These are phyloP conservation scores for Stellera chamaejasme DNA, from an alignment of 345 rosid genomes.

Conservation along the genomic window DNA sequence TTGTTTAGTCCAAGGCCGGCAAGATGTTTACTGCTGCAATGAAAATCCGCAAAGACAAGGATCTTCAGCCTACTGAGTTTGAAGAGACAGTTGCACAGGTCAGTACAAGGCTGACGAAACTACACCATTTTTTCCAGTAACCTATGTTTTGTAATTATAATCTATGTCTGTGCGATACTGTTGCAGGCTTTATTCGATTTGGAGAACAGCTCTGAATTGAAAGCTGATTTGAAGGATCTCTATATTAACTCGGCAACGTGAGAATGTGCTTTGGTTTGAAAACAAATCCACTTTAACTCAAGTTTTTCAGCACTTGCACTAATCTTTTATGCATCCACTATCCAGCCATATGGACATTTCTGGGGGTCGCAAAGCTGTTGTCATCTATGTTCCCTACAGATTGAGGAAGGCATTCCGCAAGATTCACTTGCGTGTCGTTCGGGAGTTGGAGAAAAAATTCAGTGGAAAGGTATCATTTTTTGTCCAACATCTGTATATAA, in stretches of 20 bases:
- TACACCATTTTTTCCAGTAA: background rate
- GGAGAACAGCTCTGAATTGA: conserved; percentile 77
- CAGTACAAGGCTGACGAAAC: background rate
- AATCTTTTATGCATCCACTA: background rate
- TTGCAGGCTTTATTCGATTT: conserved; percentile 69
- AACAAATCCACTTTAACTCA: background rate
- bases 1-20: conserved; percentile 24
- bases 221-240: conserved; percentile 77
- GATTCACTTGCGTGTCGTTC: conserved; percentile 73
- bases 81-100: conserved; percentile 90
- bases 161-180: conserved; percentile 2
- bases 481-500: background rate
- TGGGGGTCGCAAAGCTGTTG: conserved; percentile 76
- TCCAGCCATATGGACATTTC: conserved; percentile 70
- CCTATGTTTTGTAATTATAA: background rate
- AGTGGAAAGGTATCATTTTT: conserved; percentile 60
- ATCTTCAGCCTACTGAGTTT: conserved; percentile 75
- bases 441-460: conserved; percentile 94
- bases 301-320: background rate
- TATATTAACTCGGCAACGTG: conserved; percentile 74
- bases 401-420: conserved; percentile 82
- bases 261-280: conserved; percentile 8
- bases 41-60: conserved; percentile 86
- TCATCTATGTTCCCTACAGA: conserved; percentile 69
- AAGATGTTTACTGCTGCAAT: conserved; percentile 71